Evolutionary conservation across 1,284 basidiomycete species (phyloP).

Genomic region (Sporisorium exsertum): DNA sequence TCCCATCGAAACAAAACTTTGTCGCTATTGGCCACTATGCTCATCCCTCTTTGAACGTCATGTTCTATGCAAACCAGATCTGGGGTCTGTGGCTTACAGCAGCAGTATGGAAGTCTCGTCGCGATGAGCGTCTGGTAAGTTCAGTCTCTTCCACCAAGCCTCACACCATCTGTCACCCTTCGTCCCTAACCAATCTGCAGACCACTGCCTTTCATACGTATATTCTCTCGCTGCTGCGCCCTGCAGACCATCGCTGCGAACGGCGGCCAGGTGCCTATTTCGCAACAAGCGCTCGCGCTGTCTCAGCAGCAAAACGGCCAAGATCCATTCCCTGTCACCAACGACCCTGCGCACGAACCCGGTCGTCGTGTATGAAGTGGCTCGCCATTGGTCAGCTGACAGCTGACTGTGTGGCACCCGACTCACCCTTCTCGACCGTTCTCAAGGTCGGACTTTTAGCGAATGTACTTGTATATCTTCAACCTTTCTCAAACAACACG

Average conservation of each 20-base stretch:
- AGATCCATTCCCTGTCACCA: slow-evolving; percentile 43
- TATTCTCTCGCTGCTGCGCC: neutral
- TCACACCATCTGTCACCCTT: no score
- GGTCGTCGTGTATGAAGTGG: slow-evolving; percentile 28
- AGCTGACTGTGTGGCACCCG: neutral
- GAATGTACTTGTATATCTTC: slow-evolving; percentile 16
- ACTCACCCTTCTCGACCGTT: neutral
- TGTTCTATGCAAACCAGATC: slow-evolving; percentile 26
- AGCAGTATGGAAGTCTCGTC: slow-evolving; percentile 64
- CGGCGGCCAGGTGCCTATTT: slow-evolving; percentile 39
- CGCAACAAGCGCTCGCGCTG: slow-evolving; percentile 39
- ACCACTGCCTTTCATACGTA: no score
- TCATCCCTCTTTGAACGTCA: neutral
- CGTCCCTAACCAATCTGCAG: no score
- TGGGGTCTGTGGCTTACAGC: slow-evolving; percentile 66
- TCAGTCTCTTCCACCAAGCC: neutral
- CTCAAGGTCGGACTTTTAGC: neutral
- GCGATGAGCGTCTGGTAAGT: slow-evolving; percentile 57
- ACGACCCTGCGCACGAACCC: slow-evolving; percentile 49
- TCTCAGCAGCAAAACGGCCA: slow-evolving; percentile 37
- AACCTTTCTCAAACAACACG: neutral
- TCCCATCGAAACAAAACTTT: no score
- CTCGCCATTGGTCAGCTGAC: neutral
- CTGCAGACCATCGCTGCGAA: slow-evolving; percentile 34
- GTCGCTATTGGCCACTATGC: neutral